Base-by-base conservation (phyloP, 2,329 filamentous ascomycete genomes). In the Phoma sp. region DNA sequence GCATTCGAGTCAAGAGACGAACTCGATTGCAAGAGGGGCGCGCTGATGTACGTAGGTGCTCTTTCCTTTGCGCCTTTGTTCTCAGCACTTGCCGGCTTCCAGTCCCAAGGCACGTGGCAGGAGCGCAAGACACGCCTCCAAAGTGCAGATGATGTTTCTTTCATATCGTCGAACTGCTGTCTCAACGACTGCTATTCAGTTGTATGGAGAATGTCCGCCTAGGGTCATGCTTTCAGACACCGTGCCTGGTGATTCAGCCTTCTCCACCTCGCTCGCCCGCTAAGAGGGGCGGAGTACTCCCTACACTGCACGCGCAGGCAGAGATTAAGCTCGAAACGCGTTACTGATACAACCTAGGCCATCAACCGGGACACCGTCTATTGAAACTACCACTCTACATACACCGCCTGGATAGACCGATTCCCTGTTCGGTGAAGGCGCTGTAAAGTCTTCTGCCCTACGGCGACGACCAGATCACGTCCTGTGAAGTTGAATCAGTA, bases 21-120 rank as follows among this genome's bases (percentile, higher is more conserved):
- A 24, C 3, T 3, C 22, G 22, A 55, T 54, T 55, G 61, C 60
- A 57, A 52, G 62, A 40, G 60, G 54, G 48, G 64, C 65, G 68
- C 58, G 65, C 64, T 68, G 65, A 70, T 74, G 71, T 74, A 74
- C 60, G 70, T 73, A 61, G 56, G 36, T 64, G 66, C 65, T 64
- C 58, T 51, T 66, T 71, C 58, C 44, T 58, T 57, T 31, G 29
- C 29, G 27, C 27, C 27, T 29, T 29, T 9, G 33, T 35, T 44
- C 25, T 15, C 22, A 35, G 40, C 35, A 12, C 32, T 29, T 45
- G 22, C 35, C 17, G 21, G 21, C 24, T 21, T n/a, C 17, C 21
- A 25, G 8, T 25, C 3, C 29, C 29, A 13, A 5, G 15, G 29
- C 29, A 31, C 10, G 12, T 31, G 29, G 10, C 29, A 31, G 29